Percentiles rank a stretch among this genome's conserved stretches.
Evolutionary conservation across 176 grass and related monocot species (phyloP).

Genomic region (Carex kokanica): DNA sequence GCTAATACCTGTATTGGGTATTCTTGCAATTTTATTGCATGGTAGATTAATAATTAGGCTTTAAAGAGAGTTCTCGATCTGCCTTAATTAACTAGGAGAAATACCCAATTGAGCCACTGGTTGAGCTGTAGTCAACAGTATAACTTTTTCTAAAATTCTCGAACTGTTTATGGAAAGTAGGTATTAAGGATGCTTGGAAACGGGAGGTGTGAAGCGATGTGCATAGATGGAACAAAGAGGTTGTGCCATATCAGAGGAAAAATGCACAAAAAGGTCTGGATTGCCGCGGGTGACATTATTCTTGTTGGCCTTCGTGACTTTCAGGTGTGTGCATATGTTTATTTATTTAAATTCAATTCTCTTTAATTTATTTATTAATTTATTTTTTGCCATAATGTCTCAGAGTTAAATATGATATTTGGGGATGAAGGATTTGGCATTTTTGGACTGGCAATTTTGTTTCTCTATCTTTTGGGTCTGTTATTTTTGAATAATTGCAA

Average conservation of each 20-base stretch:
- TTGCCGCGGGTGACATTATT: slow-evolving; percentile 72
- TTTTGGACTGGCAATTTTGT: background rate
- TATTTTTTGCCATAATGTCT: background rate
- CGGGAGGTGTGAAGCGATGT: slow-evolving; percentile 66
- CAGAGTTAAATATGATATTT: background rate
- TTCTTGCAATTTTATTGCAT: background rate
- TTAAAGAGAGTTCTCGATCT: background rate
- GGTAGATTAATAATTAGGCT: background rate
- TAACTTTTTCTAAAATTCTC: background rate
- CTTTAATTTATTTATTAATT: background rate
- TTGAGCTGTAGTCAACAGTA: background rate
- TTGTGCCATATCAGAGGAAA: slow-evolving; percentile 79
- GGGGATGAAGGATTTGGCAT: background rate
- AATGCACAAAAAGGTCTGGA: slow-evolving; percentile 95
- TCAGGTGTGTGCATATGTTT: slow-evolving; percentile 18
- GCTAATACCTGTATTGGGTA: background rate
- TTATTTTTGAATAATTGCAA: background rate
- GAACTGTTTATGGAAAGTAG: background rate
- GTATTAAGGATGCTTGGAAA: slow-evolving; percentile 41
- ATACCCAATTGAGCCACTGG: background rate
- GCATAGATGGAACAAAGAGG: slow-evolving; percentile 66
- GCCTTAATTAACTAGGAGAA: background rate
- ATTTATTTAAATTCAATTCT: background rate
- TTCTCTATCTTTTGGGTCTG: background rate
- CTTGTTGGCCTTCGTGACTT: slow-evolving; percentile 80